Percentiles rank a stretch among this genome's conserved stretches.
phyloP scores from a whole-genome alignment of 1,139 yeast species.

The Yamadazyma buinensis region DNA sequence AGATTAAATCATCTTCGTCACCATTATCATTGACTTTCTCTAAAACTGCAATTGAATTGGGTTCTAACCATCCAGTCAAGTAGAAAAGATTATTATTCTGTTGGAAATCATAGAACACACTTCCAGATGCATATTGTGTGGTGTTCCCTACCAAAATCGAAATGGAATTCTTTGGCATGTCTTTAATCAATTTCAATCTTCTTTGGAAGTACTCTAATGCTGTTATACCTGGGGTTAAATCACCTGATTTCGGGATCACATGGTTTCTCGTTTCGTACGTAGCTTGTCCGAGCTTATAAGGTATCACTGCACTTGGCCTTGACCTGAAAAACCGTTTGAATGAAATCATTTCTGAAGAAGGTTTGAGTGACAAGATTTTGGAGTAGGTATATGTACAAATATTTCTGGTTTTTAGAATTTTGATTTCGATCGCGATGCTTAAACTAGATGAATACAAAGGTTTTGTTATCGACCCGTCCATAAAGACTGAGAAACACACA shows the following conservation, averaged over 20 bases:
- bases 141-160: slow-evolving; percentile 74
- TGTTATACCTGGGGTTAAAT: slow-evolving; percentile 82
- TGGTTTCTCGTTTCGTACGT: slow-evolving; percentile 79
- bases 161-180: slow-evolving; percentile 60
- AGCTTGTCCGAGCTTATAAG: slow-evolving; percentile 73
- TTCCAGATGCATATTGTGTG: slow-evolving; percentile 77
- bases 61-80: slow-evolving; percentile 91
- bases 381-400: too few species aligned
- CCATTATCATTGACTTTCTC: slow-evolving; percentile 53
- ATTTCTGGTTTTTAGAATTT: neutral
- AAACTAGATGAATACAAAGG: slow-evolving; percentile 22
- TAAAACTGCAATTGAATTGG: slow-evolving; percentile 72
- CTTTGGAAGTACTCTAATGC: slow-evolving; percentile 80
- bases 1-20: slow-evolving; percentile 48
- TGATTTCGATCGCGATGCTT: slow-evolving; percentile 10
- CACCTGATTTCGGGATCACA: slow-evolving; percentile 66
- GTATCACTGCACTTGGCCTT: slow-evolving; percentile 18
- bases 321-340: slow-evolving; percentile 9
- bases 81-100: slow-evolving; percentile 88
- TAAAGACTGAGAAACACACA: slow-evolving; percentile 5
- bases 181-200: slow-evolving; percentile 52
- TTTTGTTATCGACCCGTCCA: slow-evolving; percentile 14
- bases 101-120: slow-evolving; percentile 88
- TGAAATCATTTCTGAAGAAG: slow-evolving; percentile 2
- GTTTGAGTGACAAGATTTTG: too few species aligned